A percentile compares a stretch with the other conserved stretches of the same genome.
These are phyloP conservation scores for Fusarium incarnatum DNA, from an alignment of 2,329 filamentous ascomycete genomes.

Conservation along the genomic window DNA sequence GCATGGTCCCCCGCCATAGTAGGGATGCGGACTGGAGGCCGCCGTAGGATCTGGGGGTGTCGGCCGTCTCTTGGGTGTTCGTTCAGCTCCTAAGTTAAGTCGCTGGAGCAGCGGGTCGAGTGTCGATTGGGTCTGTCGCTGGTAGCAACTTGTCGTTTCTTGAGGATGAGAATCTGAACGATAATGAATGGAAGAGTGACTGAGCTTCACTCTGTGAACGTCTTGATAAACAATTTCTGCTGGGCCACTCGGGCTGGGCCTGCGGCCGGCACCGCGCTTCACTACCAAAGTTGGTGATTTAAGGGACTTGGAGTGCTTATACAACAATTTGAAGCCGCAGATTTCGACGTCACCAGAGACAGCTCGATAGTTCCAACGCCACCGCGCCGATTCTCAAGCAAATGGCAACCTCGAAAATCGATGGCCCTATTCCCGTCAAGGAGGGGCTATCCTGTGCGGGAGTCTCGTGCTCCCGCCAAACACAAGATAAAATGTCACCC, in stretches of 20 bases:
- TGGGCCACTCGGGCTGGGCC: constrained; percentile 35
- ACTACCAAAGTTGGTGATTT: constrained; percentile 32
- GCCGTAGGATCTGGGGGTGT: constrained; percentile 22
- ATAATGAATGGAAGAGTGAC: constrained; percentile 8
- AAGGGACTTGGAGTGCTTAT: constrained; percentile 43
- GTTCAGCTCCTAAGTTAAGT: constrained; percentile 25
- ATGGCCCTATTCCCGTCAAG: constrained; percentile 32
- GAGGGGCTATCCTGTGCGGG: constrained; percentile 37
- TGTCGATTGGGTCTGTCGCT: constrained; percentile 21
- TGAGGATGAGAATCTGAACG: constrained; percentile 5
- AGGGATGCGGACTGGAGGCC: constrained; percentile 24
- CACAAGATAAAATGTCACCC: constrained; percentile 44
- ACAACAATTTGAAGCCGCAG: constrained; percentile 38
- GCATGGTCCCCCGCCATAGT: constrained; percentile 43
- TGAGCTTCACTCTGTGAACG: constrained; percentile 33
- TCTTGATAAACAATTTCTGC: constrained; percentile 34
- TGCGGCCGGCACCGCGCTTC: constrained; percentile 39
- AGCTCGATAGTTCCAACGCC: constrained; percentile 43
- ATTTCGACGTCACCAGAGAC: constrained; percentile 43
- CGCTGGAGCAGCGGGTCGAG: constrained; percentile 14
- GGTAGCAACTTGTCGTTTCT: constrained; percentile 21
- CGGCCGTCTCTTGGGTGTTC: constrained; percentile 15
- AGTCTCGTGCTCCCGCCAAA: constrained; percentile 43
- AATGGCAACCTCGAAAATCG: constrained; percentile 28
- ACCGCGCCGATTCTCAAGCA: constrained; percentile 42